phyloP scores from a whole-genome alignment of 2,329 filamentous ascomycete species.

The Ophiostoma angusticollis region DNA sequence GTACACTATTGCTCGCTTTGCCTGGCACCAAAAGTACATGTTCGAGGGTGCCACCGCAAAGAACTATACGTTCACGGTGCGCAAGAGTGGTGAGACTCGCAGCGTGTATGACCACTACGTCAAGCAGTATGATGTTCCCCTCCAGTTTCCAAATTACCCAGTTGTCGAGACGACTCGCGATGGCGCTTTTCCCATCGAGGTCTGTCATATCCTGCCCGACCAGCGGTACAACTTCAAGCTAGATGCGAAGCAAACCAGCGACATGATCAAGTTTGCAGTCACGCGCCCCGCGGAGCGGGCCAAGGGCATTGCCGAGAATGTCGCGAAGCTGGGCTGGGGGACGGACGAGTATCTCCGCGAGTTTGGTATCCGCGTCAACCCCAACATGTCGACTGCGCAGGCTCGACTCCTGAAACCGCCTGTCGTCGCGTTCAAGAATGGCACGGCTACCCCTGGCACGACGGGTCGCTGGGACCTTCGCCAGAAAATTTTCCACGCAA shows the following conservation, averaged over 20 bases:
- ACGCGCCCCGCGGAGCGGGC: conserved; percentile 60
- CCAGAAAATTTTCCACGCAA: conserved; percentile 59
- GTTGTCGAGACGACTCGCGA: conserved; percentile 43
- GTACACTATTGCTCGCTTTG: conserved; percentile 40
- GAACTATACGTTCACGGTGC: conserved; percentile 43
- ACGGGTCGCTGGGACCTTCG: conserved; percentile 79
- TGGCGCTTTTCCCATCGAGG: conserved; percentile 49
- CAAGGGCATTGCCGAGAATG: conserved; percentile 52
- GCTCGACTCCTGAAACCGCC: conserved; percentile 63
- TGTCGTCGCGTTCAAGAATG: conserved; percentile 52
- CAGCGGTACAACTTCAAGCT: conserved; percentile 54
- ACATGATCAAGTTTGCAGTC: conserved; percentile 92
- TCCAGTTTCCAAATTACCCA: conserved; percentile 38
- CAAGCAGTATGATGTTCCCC: conserved; percentile 37
- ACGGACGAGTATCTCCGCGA: conserved; percentile 56
- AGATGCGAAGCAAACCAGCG: conserved; percentile 49
- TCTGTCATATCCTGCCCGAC: conserved; percentile 37
- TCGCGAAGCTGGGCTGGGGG: conserved; percentile 53
- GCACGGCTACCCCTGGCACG: conserved; percentile 46
- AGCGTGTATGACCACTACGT: conserved; percentile 43
- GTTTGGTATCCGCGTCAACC: conserved; percentile 61
- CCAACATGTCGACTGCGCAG: conserved; percentile 50
- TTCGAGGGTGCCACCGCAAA: conserved; percentile 34
- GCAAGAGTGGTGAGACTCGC: conserved; percentile 30
- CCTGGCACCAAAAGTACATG: conserved; percentile 32